Evolutionary conservation across 768 basidiomycete species (phyloP).

Genomic region (Mycena vitilis): DNA sequence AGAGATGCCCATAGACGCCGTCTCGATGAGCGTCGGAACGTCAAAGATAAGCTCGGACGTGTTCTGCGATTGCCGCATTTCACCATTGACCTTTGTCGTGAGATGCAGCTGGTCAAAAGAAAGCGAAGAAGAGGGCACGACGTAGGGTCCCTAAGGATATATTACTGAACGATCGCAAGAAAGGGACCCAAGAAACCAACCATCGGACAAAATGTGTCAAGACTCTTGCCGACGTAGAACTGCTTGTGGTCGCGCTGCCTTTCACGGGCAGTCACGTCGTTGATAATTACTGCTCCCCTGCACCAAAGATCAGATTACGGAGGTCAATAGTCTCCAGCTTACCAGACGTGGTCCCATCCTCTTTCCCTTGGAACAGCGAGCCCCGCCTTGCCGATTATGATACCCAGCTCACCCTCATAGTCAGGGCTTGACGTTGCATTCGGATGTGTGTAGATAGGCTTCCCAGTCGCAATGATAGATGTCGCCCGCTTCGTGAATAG

Average conservation of each 20-base stretch:
- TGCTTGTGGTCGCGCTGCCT: conserved; percentile 39
- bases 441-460: conserved; percentile 36
- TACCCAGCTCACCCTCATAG: conserved; percentile 37
- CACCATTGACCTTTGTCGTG: conserved; percentile 35
- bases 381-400: conserved; percentile 33
- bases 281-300: conserved; percentile 36
- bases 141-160: conserved; percentile 32
- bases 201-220: conserved; percentile 39
- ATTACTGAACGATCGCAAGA: neutral
- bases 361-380: conserved; percentile 24
- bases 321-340: neutral
- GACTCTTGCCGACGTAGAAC: conserved; percentile 37
- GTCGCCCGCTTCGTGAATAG: conserved; percentile 37
- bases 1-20: conserved; percentile 36
- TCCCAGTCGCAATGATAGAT: conserved; percentile 31
- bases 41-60: conserved; percentile 39
- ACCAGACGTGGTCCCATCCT: conserved; percentile 35
- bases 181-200: conserved; percentile 6
- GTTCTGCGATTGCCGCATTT: conserved; percentile 38
- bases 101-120: conserved; percentile 32
- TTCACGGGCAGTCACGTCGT: conserved; percentile 37
- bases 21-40: conserved; percentile 35
- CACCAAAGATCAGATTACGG: neutral
- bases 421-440: conserved; percentile 32
- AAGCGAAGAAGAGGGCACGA: conserved; percentile 35